A percentile compares a stretch with the other conserved stretches of the same genome.
Conservation (phyloP, 805 yeast species). For the Babjeviella inositovora region DNA sequence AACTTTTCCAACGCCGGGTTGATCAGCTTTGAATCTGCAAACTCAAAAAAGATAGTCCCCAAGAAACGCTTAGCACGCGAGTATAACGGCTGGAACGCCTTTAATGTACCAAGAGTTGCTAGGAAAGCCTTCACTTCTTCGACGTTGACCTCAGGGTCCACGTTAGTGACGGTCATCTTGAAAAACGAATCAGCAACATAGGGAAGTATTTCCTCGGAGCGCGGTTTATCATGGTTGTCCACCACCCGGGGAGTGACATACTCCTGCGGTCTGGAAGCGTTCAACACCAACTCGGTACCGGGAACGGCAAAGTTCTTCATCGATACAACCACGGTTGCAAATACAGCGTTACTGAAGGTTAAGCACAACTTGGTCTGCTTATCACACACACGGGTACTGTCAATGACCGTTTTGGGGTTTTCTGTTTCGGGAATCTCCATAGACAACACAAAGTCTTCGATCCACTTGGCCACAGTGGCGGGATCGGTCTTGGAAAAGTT, state of each 20-base stretch:
- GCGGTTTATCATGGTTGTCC: conserved; percentile 9
- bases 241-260: conserved; percentile 16
- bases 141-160: conserved; percentile 23
- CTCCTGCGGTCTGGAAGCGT: conserved; percentile 24
- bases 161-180: conserved; percentile 26
- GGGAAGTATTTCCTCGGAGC: conserved; percentile 10
- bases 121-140: conserved; percentile 24
- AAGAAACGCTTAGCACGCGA: conserved; percentile 30
- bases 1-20: conserved; percentile 8
- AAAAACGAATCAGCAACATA: conserved; percentile 24
- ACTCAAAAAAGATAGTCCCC: conserved; percentile 46
- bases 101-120: conserved; percentile 18
- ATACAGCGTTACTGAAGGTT: conserved; percentile 29
- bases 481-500: too few relatives aligned
- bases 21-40: conserved; percentile 7
- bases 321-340: conserved; percentile 39
- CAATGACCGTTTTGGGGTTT: conserved; percentile 14
- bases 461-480: conserved; percentile 5
- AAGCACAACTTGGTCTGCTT: conserved; percentile 24
- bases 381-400: conserved; percentile 10
- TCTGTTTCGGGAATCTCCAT: conserved; percentile 23
- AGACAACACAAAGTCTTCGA: conserved; percentile 16
- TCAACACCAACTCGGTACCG: conserved; percentile 13
- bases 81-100: conserved; percentile 23
- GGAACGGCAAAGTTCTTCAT: conserved; percentile 17